Evolutionary conservation across 495 filamentous ascomycete species (phyloP), one percentile per base, ranked within the genome.

Genomic region (Aspergillus saccharolyticus): DNA sequence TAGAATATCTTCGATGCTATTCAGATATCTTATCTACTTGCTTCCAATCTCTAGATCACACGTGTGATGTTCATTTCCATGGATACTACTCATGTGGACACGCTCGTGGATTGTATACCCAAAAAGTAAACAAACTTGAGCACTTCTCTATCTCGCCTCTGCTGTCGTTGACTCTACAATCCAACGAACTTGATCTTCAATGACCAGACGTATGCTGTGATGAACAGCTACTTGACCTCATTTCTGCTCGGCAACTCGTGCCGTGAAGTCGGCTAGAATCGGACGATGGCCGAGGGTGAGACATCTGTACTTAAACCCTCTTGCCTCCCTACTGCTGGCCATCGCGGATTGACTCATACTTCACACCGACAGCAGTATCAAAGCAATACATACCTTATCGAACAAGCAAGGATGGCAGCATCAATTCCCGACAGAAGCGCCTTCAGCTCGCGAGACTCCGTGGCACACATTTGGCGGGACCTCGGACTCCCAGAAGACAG

Each of bases 401-500:
- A 5, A 39, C 10, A 39, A 39, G 7, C 5, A 39, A 39, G 12
- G 2, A 39, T 39, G 33, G 2, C 33, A 39, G 33, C 33, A 39
- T 39, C 46, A 21, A 1, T 0, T 14, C 21, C 46, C 5, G 46
- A 49, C 46, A 28, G 46, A 49, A 49, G 43, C 17, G 17, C 52
- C 5, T 67, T 62, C 21, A 55, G 59, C 9, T 53, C 64, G 1
- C 46, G 25, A 30, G 64, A 64, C 42, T 58, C 53, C 2, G 57
- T 67, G n/a, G 30, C 42, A 12, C 55, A 67, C 33, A 21, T 67
- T 22, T 67, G 64, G 64, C 53, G 44, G 9, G 44, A n/a, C 10
- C 57, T 67, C 14, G 57, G 55, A 6, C 53, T 67, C 0, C 64
- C 64, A 2, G 16, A 24, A 15, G 48, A 51, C 46, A 39, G 61